Percentiles rank a stretch among this genome's conserved stretches.
phyloP scores from a whole-genome alignment of 2,329 filamentous ascomycete species.

The Phaeosphaeria sp. region DNA sequence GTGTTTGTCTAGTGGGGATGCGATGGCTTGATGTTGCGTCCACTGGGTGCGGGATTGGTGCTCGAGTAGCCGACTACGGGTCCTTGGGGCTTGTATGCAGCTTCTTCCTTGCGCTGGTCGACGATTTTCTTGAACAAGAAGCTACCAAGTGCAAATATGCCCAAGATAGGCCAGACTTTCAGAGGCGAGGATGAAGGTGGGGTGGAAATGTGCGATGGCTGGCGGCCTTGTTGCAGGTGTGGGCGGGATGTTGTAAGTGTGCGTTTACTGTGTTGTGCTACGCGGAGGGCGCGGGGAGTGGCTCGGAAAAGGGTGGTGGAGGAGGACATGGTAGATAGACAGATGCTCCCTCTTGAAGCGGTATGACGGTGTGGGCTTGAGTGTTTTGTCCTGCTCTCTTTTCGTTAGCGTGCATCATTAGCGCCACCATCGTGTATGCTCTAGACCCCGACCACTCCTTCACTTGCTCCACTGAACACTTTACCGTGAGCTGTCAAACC shows the following conservation, averaged over 20 bases:
- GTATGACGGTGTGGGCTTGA: conserved; percentile 32
- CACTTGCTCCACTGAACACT: not conserved
- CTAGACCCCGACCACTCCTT: not conserved
- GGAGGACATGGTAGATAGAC: conserved; percentile 38
- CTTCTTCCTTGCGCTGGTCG: conserved; percentile 52
- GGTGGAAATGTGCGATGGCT: conserved; percentile 39
- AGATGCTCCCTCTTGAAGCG: conserved; percentile 10
- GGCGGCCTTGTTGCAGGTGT: conserved; percentile 38
- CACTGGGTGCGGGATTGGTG: conserved; percentile 39
- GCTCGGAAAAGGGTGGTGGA: conserved; percentile 22
- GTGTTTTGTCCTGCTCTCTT: conserved; percentile 30
- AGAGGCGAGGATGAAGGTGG: conserved; percentile 49
- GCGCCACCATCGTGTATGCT: not conserved
- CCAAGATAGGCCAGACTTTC: conserved; percentile 54
- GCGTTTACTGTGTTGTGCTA: conserved; percentile 21
- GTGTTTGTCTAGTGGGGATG: conserved; percentile 35
- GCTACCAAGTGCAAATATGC: conserved; percentile 56
- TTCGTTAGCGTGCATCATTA: conserved; percentile 27
- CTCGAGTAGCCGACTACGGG: conserved; percentile 8
- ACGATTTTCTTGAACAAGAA: conserved; percentile 56
- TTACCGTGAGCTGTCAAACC: not conserved
- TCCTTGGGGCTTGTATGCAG: conserved; percentile 32
- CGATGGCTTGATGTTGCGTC: conserved; percentile 24
- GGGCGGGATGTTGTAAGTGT: conserved; percentile 31
- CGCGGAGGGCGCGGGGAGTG: conserved; percentile 5